A percentile compares a stretch with the other conserved stretches of the same genome.
Evolutionary conservation across 345 rosid species (phyloP).

Genomic region (Lepidium didymum): DNA sequence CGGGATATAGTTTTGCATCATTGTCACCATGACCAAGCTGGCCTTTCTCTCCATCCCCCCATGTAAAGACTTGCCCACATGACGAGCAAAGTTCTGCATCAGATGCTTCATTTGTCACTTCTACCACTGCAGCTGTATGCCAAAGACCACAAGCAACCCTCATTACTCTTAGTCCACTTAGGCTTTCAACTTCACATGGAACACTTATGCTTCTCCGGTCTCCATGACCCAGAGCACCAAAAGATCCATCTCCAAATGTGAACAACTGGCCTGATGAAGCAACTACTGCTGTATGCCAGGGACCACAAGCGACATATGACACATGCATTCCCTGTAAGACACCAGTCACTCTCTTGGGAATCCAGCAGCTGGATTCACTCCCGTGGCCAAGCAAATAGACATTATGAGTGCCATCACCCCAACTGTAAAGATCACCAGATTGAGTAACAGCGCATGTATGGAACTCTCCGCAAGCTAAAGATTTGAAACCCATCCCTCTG

Average conservation of each 20-base stretch:
- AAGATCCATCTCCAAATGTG: constrained; percentile 93
- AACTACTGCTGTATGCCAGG: constrained; percentile 84
- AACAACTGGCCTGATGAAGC: constrained; percentile 68
- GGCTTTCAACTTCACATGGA: constrained; percentile 71
- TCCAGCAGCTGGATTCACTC: constrained; percentile 68
- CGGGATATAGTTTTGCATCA: constrained; percentile 54
- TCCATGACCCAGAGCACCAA: constrained; percentile 90
- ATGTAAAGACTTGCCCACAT: constrained; percentile 56
- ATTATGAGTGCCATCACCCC: constrained; percentile 80
- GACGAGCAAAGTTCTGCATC: constrained; percentile 36
- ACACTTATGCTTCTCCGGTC: constrained; percentile 45
- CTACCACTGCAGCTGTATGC: constrained; percentile 90
- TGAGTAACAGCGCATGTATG: constrained; percentile 76
- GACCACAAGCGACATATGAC: constrained; percentile 65
- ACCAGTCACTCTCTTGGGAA: constrained; percentile 64
- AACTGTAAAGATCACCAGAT: constrained; percentile 79
- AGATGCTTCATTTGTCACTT: constrained; percentile 37
- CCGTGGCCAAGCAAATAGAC: constrained; percentile 78
- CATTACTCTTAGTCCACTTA: constrained; percentile 46
- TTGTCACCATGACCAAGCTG: constrained; percentile 76
- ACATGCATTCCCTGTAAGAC: constrained; percentile 50
- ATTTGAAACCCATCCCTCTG: constrained; percentile 55
- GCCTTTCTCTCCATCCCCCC: constrained; percentile 82
- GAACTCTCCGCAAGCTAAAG: constrained; percentile 79
- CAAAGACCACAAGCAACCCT: constrained; percentile 85